Conservation (phyloP, 75 land plant species). For the Pinus albicaulis region DNA sequence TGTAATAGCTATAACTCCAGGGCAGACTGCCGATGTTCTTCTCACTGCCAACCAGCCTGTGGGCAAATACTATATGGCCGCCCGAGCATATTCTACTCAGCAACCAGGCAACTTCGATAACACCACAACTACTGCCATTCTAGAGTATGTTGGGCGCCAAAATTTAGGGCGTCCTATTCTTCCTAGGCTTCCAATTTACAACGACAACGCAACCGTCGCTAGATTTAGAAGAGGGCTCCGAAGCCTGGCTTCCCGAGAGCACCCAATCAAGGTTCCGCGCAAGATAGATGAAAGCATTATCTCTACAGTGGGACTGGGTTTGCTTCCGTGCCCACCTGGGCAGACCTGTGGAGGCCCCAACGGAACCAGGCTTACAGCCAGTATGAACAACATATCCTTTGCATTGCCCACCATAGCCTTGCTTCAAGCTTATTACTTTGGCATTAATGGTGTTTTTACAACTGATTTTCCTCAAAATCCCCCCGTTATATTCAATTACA, state of each 20-base stretch:
- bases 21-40: slow-evolving; percentile 61
- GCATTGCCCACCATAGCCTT: neutral
- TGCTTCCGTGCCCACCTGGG: slow-evolving; percentile 19
- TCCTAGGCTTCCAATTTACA: neutral
- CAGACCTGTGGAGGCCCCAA: neutral
- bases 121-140: slow-evolving; percentile 32
- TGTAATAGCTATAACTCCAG: slow-evolving; percentile 47
- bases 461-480: slow-evolving; percentile 14
- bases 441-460: slow-evolving; percentile 16
- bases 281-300: slow-evolving; percentile 15
- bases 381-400: slow-evolving; percentile 9
- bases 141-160: slow-evolving; percentile 21
- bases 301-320: slow-evolving; percentile 29
- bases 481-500: slow-evolving; percentile 1
- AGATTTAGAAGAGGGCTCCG: neutral
- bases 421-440: slow-evolving; percentile 16
- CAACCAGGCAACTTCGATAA: slow-evolving; percentile 32
- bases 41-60: slow-evolving; percentile 33
- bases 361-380: neutral
- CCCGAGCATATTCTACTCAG: slow-evolving; percentile 16
- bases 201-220: neutral
- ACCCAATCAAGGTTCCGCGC: slow-evolving; percentile 22
- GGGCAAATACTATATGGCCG: slow-evolving; percentile 28
- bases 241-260: neutral
- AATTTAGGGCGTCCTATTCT: neutral